These are phyloP conservation scores for Hypomontagnella monticulosa DNA, from an alignment of 495 filamentous ascomycete genomes.

Conservation along the genomic window DNA sequence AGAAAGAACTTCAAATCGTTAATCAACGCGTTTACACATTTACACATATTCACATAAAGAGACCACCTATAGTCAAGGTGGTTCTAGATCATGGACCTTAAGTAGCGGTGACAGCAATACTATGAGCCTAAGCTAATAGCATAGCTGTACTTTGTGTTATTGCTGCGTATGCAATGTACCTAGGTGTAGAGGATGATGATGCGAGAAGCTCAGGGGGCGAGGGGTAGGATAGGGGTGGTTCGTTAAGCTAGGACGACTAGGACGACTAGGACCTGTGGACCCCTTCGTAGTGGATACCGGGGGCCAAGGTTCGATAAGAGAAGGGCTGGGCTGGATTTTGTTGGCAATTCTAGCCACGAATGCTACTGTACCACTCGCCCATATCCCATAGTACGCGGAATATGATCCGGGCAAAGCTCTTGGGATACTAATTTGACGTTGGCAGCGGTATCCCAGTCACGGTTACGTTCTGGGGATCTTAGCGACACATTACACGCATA, in stretches of 20 bases:
- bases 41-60: constrained; percentile 2
- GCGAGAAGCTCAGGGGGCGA: constrained; percentile 13
- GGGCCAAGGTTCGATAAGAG: constrained; percentile 33
- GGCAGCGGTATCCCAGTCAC: constrained; percentile 45
- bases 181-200: constrained; percentile 6
- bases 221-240: constrained; percentile 20
- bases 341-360: constrained; percentile 30
- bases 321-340: constrained; percentile 37
- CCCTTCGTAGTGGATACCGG: constrained; percentile 28
- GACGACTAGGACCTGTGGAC: background rate
- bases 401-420: constrained; percentile 22
- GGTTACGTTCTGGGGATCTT: constrained; percentile 33
- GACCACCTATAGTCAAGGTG: background rate
- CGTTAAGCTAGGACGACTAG: constrained; percentile 13
- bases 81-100: constrained; percentile 8
- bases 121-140: background rate
- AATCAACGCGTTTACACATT: constrained; percentile 11
- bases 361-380: constrained; percentile 35
- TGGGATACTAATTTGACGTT: constrained; percentile 41
- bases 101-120: constrained; percentile 14
- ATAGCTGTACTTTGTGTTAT: constrained; percentile 2
- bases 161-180: background rate
- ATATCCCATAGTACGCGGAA: constrained; percentile 33
- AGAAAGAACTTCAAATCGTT: constrained; percentile 1
- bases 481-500: constrained; percentile 44